Evolutionary conservation across 1,139 yeast species (phyloP).

Genomic region (Meyerozyma smithsonii): DNA sequence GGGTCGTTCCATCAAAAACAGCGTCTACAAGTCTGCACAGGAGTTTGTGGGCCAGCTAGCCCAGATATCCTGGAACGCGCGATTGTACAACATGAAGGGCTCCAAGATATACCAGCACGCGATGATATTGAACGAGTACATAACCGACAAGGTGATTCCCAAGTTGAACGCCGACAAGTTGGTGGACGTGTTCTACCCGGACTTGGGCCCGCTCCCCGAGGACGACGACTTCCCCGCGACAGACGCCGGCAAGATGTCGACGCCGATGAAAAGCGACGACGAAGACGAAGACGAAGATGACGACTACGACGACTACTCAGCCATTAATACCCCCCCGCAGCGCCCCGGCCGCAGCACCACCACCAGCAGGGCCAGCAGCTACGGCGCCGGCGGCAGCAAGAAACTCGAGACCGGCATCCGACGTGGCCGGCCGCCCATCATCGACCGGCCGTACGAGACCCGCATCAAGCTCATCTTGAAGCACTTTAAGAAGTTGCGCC

Average conservation of each 20-base stretch:
- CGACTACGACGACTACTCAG: constrained; percentile 22
- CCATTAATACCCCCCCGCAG: constrained; percentile 7
- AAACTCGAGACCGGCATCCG: constrained; percentile 58
- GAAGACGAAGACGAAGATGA: constrained; percentile 25
- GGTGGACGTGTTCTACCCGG: constrained; percentile 52
- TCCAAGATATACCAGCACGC: constrained; percentile 72
- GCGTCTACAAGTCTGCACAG: constrained; percentile 54
- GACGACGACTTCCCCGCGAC: constrained; percentile 26
- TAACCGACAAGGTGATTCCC: constrained; percentile 54
- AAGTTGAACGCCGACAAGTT: constrained; percentile 40
- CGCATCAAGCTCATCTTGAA: constrained; percentile 84
- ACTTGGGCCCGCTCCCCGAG: constrained; percentile 70
- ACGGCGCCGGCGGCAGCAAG: constrained; percentile 10
- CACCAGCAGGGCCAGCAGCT: not conserved
- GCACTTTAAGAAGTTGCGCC: constrained; percentile 69
- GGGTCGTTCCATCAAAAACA: constrained; percentile 40
- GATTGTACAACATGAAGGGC: constrained; percentile 69
- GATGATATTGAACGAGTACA: constrained; percentile 56
- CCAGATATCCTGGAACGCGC: constrained; percentile 87
- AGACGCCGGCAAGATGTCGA: constrained; percentile 8
- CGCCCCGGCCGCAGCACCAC: constrained; percentile 5
- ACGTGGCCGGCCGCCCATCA: constrained; percentile 94
- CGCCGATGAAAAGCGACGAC: constrained; percentile 5
- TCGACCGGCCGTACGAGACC: constrained; percentile 90
- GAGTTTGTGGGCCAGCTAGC: constrained; percentile 73